These are phyloP conservation scores for Aspergillus novofumigatus DNA, from an alignment of 2,329 filamentous ascomycete species.

Conservation along the genomic window DNA sequence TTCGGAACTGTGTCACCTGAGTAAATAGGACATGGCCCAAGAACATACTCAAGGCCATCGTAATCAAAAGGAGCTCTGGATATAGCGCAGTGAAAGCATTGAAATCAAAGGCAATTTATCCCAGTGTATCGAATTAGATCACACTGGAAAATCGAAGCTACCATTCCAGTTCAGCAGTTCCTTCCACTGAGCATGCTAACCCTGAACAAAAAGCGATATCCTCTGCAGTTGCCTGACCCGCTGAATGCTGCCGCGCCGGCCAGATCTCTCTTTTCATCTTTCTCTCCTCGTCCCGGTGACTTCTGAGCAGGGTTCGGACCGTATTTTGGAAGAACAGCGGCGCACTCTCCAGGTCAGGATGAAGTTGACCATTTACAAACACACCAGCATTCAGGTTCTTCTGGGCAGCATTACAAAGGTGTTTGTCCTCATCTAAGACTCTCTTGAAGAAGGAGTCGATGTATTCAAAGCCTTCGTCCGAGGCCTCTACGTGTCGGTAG, in stretches of 20 bases:
- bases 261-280: background rate
- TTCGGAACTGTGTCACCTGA: no score
- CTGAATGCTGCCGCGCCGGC: background rate
- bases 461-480: conserved; percentile 53
- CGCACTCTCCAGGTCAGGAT: conserved; percentile 52
- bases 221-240: background rate
- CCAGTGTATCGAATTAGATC: no score
- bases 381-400: conserved; percentile 57
- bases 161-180: background rate
- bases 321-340: background rate
- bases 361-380: conserved; percentile 60
- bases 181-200: background rate
- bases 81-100: no score
- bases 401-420: conserved; percentile 56
- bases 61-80: no score
- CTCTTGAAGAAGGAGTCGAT: conserved; percentile 60
- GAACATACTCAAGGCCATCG: no score
- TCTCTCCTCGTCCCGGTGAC: background rate
- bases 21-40: no score
- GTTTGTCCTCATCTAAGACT: conserved; percentile 61
- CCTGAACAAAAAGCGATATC: background rate
- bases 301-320: background rate
- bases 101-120: no score
- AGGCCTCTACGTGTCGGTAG: conserved; percentile 56
- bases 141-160: background rate